Base-by-base conservation (phyloP, 495 filamentous ascomycete species). In the Aspergillus homomorphus region DNA sequence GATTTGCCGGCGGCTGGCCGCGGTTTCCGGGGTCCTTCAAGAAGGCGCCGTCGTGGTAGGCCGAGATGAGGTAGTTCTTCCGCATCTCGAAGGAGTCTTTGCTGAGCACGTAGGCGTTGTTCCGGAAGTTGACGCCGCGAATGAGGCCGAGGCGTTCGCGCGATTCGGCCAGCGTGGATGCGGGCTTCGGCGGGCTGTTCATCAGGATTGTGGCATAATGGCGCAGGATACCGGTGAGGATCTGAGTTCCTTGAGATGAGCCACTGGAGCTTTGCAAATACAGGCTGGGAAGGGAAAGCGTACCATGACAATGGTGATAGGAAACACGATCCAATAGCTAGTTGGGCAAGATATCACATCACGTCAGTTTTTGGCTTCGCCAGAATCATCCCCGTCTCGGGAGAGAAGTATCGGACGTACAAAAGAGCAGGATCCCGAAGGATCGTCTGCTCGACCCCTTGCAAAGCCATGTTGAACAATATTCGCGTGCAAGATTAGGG, bases 401-500 rank as follows among this genome's bases (percentile, higher is more conserved):
- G 4, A 44, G 8, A n/a, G 20, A 41, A 51, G n/a, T n/a, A n/a
- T n/a, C n/a, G n/a, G n/a, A 66, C 83, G 70, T 75, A 97, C 94
- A 98, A 96, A 60, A 98, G 82, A 72, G 96, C 93, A 64, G 94
- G 95, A 92, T 98, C 94, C 83, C 94, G 78, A 79, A 94, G 89
- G 86, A 98, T 97, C 76, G 91, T 92, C 79, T 98, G 94, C 62
- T 88, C 84, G 59, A 88, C 81, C 62, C 89, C 81, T 79, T 92
- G 89, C 60, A 75, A 70, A 45, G 90, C 89, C 95, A 98, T 98
- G 14, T 44, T 81, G 66, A 50, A 59, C 53, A 46, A 24, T 51
- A 42, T 48, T 15, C 19, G 49, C 48, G 51, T 42, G 44, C 8
- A 45, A 33, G 45, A 45, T 58, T 22, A 22, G 14, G 38, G 14